Evolutionary conservation across 2,329 filamentous ascomycete species (phyloP), one percentile per base, ranked within the genome.

Genomic region (Fusarium equiseti): DNA sequence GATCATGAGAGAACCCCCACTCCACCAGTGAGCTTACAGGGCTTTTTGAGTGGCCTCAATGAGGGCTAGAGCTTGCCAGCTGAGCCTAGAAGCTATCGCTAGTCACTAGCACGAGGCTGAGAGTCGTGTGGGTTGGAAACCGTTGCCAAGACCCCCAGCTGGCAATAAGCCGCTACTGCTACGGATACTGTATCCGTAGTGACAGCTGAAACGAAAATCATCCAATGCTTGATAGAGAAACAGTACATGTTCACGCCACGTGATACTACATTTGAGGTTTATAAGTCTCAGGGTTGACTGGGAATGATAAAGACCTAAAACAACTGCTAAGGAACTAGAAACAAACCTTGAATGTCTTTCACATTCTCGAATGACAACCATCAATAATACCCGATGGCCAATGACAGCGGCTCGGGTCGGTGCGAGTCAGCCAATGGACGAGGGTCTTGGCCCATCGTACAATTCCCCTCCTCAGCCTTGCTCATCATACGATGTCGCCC

Each of bases 401-500:
- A 71, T 68, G 46, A 45, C 64, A 74, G 44, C 55, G 49, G 40
- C 40, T 43, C 61, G 53, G 60, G 40, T 59, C 42, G 43, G 59
- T 38, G 45, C 56, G 58, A 66, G 62, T 61, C 58, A 73, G 64
- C 73, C 73, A 75, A 75, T 75, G 27, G 66, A 53, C 22, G 49
- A 43, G 52, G 40, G 66, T 60, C 71, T 75, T 74, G 73, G 65
- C 65, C 65, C 63, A 76, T 76, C 75, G 75, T 76, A 73, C 75
- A 75, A 76, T 76, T 76, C 75, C 75, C 76, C 77, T 78, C 74
- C 69, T 61, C 73, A 80, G 79, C 79, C 79, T 81, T 68, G 79
- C 63, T 57, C 73, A 81, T 81, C 79, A 80, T 81, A 81, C 79
- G 79, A 81, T 79, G 74, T 78, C 70, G 68, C 53, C 67, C 73